A percentile compares a stretch with the other conserved stretches of the same genome.
These are phyloP conservation scores for Misopates orontium DNA, from an alignment of 257 asterid species.

Conservation along the genomic window DNA sequence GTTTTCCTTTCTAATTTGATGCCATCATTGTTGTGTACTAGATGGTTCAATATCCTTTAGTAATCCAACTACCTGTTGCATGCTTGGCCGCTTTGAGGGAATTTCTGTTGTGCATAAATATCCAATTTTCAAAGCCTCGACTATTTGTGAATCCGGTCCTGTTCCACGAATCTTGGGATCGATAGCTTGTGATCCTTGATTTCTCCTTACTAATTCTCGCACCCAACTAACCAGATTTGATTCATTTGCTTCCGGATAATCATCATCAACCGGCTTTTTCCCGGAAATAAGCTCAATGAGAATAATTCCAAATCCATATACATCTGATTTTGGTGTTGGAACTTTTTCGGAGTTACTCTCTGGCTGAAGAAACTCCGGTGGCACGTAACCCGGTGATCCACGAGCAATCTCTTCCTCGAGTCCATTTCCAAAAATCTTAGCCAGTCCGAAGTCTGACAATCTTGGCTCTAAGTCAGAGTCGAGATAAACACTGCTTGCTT, in stretches of 20 bases:
- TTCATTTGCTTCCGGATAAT: slow-evolving; percentile 54
- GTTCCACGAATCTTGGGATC: slow-evolving; percentile 75
- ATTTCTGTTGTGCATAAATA: slow-evolving; percentile 80
- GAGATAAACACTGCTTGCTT: slow-evolving; percentile 80
- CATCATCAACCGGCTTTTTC: slow-evolving; percentile 62
- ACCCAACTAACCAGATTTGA: slow-evolving; percentile 64
- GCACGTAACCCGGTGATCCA: slow-evolving; percentile 64
- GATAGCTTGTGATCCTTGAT: slow-evolving; percentile 45
- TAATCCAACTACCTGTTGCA: slow-evolving; percentile 91
- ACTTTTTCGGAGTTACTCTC: slow-evolving; percentile 47
- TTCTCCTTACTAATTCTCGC: slow-evolving; percentile 63
- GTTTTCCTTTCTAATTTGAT: background rate
- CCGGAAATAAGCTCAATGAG: slow-evolving; percentile 79
- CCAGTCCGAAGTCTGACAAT: slow-evolving; percentile 73
- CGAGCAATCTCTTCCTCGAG: slow-evolving; percentile 59
- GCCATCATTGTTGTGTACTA: too few species aligned
- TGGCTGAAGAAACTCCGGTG: slow-evolving; percentile 70
- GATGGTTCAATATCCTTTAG: slow-evolving; percentile 87
- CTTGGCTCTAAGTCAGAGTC: slow-evolving; percentile 75
- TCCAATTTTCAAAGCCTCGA: slow-evolving; percentile 82
- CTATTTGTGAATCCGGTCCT: slow-evolving; percentile 55
- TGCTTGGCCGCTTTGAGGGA: slow-evolving; percentile 74
- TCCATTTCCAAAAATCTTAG: slow-evolving; percentile 65
- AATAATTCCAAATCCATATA: slow-evolving; percentile 76
- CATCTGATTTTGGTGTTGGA: slow-evolving; percentile 74